Conservation (phyloP, 2,329 filamentous ascomycete species). For the Bipolaris victoriae region DNA sequence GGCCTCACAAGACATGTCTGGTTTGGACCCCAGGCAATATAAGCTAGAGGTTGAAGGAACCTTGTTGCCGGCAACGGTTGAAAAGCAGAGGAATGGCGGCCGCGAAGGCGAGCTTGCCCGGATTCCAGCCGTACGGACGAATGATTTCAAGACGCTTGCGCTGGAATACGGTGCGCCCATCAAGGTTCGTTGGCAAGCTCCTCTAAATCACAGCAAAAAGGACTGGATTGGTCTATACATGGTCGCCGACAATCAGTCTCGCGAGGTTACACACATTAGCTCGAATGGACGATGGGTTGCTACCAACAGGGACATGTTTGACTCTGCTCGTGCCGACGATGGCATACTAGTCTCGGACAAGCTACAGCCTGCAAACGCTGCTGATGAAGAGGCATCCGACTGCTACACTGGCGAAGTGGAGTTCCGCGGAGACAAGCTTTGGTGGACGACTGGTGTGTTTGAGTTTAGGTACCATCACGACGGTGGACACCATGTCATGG, state of each 20-base stretch:
- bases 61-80: constrained; percentile 53
- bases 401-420: constrained; percentile 80
- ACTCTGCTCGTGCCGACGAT: constrained; percentile 74
- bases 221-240: constrained; percentile 98
- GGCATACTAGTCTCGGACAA: constrained; percentile 76
- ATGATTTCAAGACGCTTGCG: constrained; percentile 73
- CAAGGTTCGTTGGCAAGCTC: constrained; percentile 87
- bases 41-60: constrained; percentile 75
- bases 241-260: constrained; percentile 89
- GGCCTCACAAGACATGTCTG: constrained; percentile 78
- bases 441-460: constrained; percentile 96
- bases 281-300: constrained; percentile 90
- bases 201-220: constrained; percentile 81
- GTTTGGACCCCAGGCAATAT: constrained; percentile 80
- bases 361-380: constrained; percentile 54
- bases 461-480: constrained; percentile 97
- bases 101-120: constrained; percentile 76
- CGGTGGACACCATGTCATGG: constrained; percentile 90
- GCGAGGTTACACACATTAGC: constrained; percentile 81
- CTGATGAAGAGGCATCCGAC: constrained; percentile 60
- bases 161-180: constrained; percentile 92
- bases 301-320: constrained; percentile 76
- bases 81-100: constrained; percentile 67
- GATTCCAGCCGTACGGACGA: constrained; percentile 65
- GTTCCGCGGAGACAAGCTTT: constrained; percentile 91